Base-by-base conservation (phyloP, 2,329 filamentous ascomycete species). In the Fusarium sp. region DNA sequence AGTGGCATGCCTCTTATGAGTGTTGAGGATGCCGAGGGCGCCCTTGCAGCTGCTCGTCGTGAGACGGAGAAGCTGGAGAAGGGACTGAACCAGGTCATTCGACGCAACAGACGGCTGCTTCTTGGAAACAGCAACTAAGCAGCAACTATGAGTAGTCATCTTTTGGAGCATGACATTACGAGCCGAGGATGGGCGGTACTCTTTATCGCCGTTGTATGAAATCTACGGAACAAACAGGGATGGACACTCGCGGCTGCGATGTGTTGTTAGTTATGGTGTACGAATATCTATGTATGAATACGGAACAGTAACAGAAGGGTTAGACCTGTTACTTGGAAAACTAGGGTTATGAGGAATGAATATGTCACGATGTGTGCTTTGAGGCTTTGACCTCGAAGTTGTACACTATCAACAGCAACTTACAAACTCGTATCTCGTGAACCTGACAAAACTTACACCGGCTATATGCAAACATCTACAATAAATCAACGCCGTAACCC, bases 21-120 rank as follows among this genome's bases (percentile, higher is more conserved):
- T 51, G 82, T 90, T 2, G 85, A 89, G 67, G 90, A 91, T 64
- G 85, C 88, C 2, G 89, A 91, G 79, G 80, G 79, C 61, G 85
- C 85, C 49, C 80, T 87, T 44, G 72, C 76, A 20, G 77, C 83
- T 36, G 84, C 86, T 27, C 82, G 84, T 55, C 87, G 85, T 75
- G 89, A 91, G 76, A 85, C 86, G 6, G 88, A 90, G 68, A 85
- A 82, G 73, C 76, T 89, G 29, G 88, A 90, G 79, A 90, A 88
- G 81, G 85, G 81, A 46, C 77, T 91, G 60, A 87, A 87, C 75
- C 81, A 83, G 44, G 75, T 89, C 18, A 84, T 90, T 60, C 87
- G 85, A 79, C 86, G 85, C 76, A 91, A 91, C 74, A 80, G 83
- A 61, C 81, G 84, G 55, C 70, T 90, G 42, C 73, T 89, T 31